Base-by-base conservation (phyloP, 116 monocot genomes). In the Dioscorea cayenensis region DNA sequence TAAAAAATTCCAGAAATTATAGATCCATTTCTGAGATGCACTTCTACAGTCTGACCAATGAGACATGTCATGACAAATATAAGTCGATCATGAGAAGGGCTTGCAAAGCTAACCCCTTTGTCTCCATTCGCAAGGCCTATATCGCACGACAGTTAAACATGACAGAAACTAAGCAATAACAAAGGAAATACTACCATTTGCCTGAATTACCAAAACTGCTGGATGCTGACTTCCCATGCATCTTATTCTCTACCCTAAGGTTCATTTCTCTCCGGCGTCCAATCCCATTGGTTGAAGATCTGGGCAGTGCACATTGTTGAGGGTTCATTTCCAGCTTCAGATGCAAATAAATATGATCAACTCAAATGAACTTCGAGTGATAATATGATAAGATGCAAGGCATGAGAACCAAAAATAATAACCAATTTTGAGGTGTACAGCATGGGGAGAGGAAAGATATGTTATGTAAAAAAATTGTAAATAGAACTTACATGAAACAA, bases 11-110 rank as follows among this genome's bases (percentile, higher is more conserved):
- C 99, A 78, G 99, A 90, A 14, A 99, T 76, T 35, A 87, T 29
- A 28, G 91, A 99, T 72, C 99, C 99, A 90, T 99, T 87, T 85
- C 82, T 88, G 75, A 99, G 85, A 79, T 87, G 85, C 43, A 94
- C 94, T 66, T 99, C 99, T 14, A 99, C 99, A 27, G 27, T 63
- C 23, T 84, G 86, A 22, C 99, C 99, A 71, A 91, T 76, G 80
- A 99, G 90, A 80, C 75, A 82, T 49, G 90, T 71, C 28, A 80
- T 69, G 21, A 87, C 70, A 84, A 85, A 99, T 66, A 84, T 85
- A 68, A 99, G 71, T 11, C 99, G 84, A 78, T 99, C 99, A 67
- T 77, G 80, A 68, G 90, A 82, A 68, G 86, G 75, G 72, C 79
- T 73, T 48, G 18, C 75, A 65, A 58, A 19, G 11, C 51, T 75